Conservation (phyloP, 2,329 filamentous ascomycete genomes). For the Alternaria brassicae region DNA sequence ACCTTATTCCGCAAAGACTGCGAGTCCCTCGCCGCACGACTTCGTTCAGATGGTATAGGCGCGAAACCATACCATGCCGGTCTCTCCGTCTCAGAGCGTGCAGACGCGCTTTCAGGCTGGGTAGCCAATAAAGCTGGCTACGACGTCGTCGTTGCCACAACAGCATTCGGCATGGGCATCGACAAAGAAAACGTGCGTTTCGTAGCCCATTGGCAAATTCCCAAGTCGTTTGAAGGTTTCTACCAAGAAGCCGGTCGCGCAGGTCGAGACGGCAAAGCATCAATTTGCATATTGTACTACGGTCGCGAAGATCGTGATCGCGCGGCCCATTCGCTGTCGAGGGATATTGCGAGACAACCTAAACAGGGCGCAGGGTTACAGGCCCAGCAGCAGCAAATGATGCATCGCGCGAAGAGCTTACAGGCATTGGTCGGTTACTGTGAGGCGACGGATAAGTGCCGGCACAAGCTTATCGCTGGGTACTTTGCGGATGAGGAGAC, state of each 20-base stretch:
- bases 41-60: conserved; percentile 73
- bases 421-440: conserved; percentile 77
- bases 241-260: conserved; percentile 95
- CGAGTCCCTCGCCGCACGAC: conserved; percentile 70
- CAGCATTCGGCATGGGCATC: conserved; percentile 97
- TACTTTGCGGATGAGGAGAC: conserved; percentile 49
- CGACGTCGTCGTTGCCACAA: conserved; percentile 93
- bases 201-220: conserved; percentile 91
- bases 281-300: conserved; percentile 89
- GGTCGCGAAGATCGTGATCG: conserved; percentile 85
- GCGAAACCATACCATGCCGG: conserved; percentile 77
- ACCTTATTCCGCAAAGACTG: conserved; percentile 78
- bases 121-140: conserved; percentile 76
- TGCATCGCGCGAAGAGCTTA: conserved; percentile 54
- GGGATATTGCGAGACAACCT: conserved; percentile 59
- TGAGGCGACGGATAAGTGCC: conserved; percentile 74
- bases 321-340: conserved; percentile 61
- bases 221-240: conserved; percentile 93
- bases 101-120: conserved; percentile 74
- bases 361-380: conserved; percentile 50
- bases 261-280: conserved; percentile 86
- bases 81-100: conserved; percentile 70
- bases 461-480: conserved; percentile 62
- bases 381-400: conserved; percentile 47
- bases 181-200: conserved; percentile 95